phyloP scores from a whole-genome alignment of 2,329 filamentous ascomycete genomes.

The Xylaria sp. region DNA sequence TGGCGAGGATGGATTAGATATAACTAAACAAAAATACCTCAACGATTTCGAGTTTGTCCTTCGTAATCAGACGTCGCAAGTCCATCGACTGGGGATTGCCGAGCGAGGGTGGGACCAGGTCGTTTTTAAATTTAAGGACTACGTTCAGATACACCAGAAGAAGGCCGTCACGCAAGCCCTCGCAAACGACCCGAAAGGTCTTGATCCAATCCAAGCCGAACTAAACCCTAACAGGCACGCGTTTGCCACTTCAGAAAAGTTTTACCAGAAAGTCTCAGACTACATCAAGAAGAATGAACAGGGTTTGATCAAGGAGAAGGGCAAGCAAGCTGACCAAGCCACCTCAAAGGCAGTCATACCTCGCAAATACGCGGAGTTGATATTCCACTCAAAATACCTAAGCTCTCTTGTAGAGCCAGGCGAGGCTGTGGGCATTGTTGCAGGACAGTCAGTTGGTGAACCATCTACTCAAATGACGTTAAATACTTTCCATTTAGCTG shows the following conservation, averaged over 20 bases:
- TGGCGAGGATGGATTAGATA: conserved; percentile 94
- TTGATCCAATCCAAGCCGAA: conserved; percentile 79
- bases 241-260: conserved; percentile 90
- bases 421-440: conserved; percentile 96
- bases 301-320: conserved; percentile 65
- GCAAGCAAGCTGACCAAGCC: conserved; percentile 50
- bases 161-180: conserved; percentile 79
- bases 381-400: conserved; percentile 93
- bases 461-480: conserved; percentile 99
- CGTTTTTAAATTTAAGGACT: conserved; percentile 63
- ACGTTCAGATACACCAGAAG: conserved; percentile 83
- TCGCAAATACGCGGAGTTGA: conserved; percentile 80
- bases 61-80: conserved; percentile 84
- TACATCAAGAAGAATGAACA: conserved; percentile 84
- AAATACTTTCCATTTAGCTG: conserved; percentile 99
- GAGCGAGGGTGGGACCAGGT: conserved; percentile 55
- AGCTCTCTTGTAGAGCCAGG: conserved; percentile 92
- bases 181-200: conserved; percentile 64
- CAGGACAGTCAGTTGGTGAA: conserved; percentile 95
- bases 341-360: conserved; percentile 46
- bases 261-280: conserved; percentile 76
- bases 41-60: conserved; percentile 90
- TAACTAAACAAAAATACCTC: conserved; percentile 92
- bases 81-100: conserved; percentile 78
- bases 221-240: conserved; percentile 81